A percentile compares a stretch with the other conserved stretches of the same genome.
Evolutionary conservation across 768 basidiomycete species (phyloP).

Genomic region (Boletus eberwhitei): DNA sequence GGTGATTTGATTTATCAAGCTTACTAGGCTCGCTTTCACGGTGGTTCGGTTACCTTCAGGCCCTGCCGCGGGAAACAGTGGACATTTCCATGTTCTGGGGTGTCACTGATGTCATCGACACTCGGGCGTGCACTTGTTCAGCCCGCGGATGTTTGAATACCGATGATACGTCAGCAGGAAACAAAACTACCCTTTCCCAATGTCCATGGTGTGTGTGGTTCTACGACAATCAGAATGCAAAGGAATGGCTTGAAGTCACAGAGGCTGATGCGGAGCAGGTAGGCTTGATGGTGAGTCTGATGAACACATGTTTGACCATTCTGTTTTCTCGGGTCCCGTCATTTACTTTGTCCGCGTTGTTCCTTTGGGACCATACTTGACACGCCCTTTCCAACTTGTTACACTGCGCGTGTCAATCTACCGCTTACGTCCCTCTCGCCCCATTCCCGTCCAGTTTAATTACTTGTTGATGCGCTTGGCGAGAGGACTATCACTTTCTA

Average conservation of each 20-base stretch:
- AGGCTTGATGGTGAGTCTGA: slow-evolving; percentile 27
- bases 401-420: slow-evolving; percentile 1
- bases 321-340: not conserved
- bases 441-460: slow-evolving; percentile 7
- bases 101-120: slow-evolving; percentile 20
- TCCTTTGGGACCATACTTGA: slow-evolving; percentile 7
- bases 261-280: slow-evolving; percentile 28
- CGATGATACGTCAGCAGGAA: slow-evolving; percentile 8
- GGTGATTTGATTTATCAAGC: slow-evolving; percentile 34
- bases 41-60: slow-evolving; percentile 67
- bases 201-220: slow-evolving; percentile 20
- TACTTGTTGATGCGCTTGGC: slow-evolving; percentile 15
- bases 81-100: slow-evolving; percentile 66
- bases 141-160: slow-evolving; percentile 11
- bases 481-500: slow-evolving; percentile 1
- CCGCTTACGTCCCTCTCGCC: slow-evolving; percentile 2
- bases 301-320: slow-evolving; percentile 6
- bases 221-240: slow-evolving; percentile 31
- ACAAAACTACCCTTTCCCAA: not conserved
- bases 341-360: slow-evolving; percentile 7
- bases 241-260: slow-evolving; percentile 33
- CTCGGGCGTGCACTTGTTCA: slow-evolving; percentile 16
- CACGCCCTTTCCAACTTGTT: slow-evolving; percentile 7
- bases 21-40: slow-evolving; percentile 45
- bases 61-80: slow-evolving; percentile 49